phyloP scores from a whole-genome alignment of 129 eudicot genomes.

The Kitagawia praeruptora region DNA sequence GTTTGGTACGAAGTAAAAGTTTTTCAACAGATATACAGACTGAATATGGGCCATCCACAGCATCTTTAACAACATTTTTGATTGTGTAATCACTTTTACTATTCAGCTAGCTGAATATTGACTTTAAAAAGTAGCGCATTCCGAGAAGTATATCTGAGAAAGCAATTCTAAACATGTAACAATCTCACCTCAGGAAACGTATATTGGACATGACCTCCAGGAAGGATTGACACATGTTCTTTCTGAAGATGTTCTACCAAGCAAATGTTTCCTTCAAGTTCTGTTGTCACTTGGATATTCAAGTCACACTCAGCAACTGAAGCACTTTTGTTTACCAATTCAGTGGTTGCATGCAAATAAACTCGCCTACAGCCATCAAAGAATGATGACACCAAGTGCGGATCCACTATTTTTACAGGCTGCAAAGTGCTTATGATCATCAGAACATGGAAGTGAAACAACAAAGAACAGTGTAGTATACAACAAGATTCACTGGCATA shows the following conservation, averaged over 20 bases:
- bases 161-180: background rate
- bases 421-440: constrained; percentile 26
- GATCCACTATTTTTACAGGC: constrained; percentile 93
- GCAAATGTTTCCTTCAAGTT: constrained; percentile 49
- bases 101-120: background rate
- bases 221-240: constrained; percentile 50
- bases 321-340: constrained; percentile 62
- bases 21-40: background rate
- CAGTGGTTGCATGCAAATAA: constrained; percentile 72
- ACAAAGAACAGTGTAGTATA: no score
- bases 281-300: constrained; percentile 72
- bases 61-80: background rate
- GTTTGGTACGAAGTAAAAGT: background rate
- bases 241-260: constrained; percentile 77
- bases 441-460: background rate
- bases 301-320: constrained; percentile 69
- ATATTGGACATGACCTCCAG: constrained; percentile 53
- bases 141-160: background rate
- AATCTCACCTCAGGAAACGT: constrained; percentile 77
- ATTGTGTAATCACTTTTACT: background rate
- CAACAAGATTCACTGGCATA: no score
- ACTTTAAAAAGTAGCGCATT: background rate
- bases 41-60: background rate
- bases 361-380: constrained; percentile 78
- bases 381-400: constrained; percentile 94